Conservation (phyloP, 2,329 filamentous ascomycete genomes). For the Cercospora nicotianae region DNA sequence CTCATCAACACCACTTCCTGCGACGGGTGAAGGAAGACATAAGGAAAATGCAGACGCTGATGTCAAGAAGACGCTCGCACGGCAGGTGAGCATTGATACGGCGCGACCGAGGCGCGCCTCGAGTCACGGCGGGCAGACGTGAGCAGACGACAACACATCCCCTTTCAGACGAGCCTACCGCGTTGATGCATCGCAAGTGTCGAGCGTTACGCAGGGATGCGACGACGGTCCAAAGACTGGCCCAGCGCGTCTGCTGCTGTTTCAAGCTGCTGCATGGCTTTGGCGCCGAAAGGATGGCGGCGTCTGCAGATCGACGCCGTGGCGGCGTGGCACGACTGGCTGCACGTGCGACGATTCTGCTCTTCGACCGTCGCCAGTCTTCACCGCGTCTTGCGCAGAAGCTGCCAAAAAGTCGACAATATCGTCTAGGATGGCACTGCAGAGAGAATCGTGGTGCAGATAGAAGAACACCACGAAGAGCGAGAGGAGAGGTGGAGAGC, state of each 20-base stretch:
- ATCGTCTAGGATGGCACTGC: not conserved
- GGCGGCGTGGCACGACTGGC: not conserved
- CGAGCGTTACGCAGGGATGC: constrained; percentile 19
- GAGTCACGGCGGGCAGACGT: not conserved
- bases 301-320: constrained; percentile 7
- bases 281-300: constrained; percentile 5
- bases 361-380: not conserved
- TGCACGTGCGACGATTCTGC: not conserved
- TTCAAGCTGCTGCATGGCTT: constrained; percentile 15
- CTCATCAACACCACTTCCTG: not conserved
- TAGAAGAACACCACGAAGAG: not conserved
- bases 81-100: not conserved
- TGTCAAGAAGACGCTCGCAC: not conserved
- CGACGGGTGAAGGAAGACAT: not conserved
- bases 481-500: not conserved
- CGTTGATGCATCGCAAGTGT: constrained; percentile 9
- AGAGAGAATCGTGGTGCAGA: not conserved
- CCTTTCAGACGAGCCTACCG: not conserved
- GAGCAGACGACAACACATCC: not conserved
- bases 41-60: not conserved
- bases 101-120: constrained; percentile 1
- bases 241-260: constrained; percentile 13
- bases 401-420: not conserved
- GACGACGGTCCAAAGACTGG: constrained; percentile 13
- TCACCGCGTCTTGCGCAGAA: not conserved